phyloP scores from a whole-genome alignment of 495 filamentous ascomycete genomes.

The Lasiosphaeriaceae sp. region DNA sequence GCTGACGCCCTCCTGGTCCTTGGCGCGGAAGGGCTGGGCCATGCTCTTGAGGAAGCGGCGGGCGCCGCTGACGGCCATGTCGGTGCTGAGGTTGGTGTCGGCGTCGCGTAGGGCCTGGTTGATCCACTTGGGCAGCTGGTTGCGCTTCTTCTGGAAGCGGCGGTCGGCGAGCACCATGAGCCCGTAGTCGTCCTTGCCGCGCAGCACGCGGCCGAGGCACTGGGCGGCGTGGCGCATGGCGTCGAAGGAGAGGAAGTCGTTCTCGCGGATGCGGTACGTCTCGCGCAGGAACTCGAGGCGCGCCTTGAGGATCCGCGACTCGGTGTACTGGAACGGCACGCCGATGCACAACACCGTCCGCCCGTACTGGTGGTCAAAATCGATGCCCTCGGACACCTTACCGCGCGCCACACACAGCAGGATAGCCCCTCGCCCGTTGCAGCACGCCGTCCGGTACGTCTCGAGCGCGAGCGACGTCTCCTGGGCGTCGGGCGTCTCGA shows the following conservation, averaged over 20 bases:
- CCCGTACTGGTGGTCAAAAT: slow-evolving; percentile 99
- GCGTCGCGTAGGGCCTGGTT: slow-evolving; percentile 78
- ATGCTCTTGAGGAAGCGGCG: slow-evolving; percentile 87
- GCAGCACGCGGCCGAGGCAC: slow-evolving; percentile 89
- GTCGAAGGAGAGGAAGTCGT: slow-evolving; percentile 98
- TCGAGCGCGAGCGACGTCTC: slow-evolving; percentile 95
- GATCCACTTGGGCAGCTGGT: slow-evolving; percentile 96
- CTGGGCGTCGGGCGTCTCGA: slow-evolving; percentile 96
- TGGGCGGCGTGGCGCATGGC: slow-evolving; percentile 98
- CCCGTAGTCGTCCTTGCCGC: slow-evolving; percentile 98
- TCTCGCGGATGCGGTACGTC: slow-evolving; percentile 94
- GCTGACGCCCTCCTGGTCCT: slow-evolving; percentile 84
- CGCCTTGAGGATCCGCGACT: slow-evolving; percentile 94
- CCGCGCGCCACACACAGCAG: slow-evolving; percentile 92
- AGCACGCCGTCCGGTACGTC: slow-evolving; percentile 95
- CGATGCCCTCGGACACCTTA: slow-evolving; percentile 96
- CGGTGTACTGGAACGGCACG: slow-evolving; percentile 98
- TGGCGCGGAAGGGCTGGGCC: slow-evolving; percentile 80
- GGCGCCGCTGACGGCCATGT: slow-evolving; percentile 87
- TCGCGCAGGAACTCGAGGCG: slow-evolving; percentile 93
- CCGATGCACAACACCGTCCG: slow-evolving; percentile 96
- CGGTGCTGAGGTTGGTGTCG: slow-evolving; percentile 84
- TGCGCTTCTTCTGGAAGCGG: slow-evolving; percentile 83
- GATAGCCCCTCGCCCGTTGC: slow-evolving; percentile 90
- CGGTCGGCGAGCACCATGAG: slow-evolving; percentile 97